Base-by-base conservation (phyloP, 257 asterid genomes). In the Plantago major region DNA sequence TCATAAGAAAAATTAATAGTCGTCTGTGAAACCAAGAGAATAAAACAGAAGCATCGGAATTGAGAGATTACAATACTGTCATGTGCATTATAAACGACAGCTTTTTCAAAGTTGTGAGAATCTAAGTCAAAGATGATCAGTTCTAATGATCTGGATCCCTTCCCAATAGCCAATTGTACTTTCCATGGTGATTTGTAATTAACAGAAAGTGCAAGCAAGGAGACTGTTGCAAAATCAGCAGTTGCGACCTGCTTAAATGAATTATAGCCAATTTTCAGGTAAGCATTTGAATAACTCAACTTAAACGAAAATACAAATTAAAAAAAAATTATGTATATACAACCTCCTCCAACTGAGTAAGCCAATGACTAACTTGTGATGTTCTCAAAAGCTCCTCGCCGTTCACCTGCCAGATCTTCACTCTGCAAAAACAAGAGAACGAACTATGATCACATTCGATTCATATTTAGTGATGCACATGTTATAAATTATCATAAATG, bases 131-230 rank as follows among this genome's bases (percentile, higher is more conserved):
- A 77, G 67, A 59, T 69, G 87, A 87, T 85, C 63, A 81, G 71
- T 77, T 87, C 96, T 66, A 90, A 50, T 66, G 84, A 76, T 51
- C 97, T 96, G 15, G 95, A 90, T 67, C 95, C 95, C 68, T 78
- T 82, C 57, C 97, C 97, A 72, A 87, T 57, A 73, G 96, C 97
- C 72, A 87, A 69, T 63, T 56, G 76, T 73, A 80, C 57, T 67
- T 68, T 77, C 60, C 62, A 64, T 13, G 83, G 82, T 30, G 87
- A 71, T 42, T 78, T 74, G 10, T 48, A 60, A 22, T 83, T 81
- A 55, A 76, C 76, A 55, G 55, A 60, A 52, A 90, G 76, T 55
- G 96, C 79, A 61, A 90, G 82, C 65, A 75, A 63, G 48, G 95
- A 80, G 67, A 86, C 73, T 52, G 77, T 53, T 45, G 79, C 76